Conservation (phyloP, 148 eudicot genomes). For the Rhododendron molle region DNA sequence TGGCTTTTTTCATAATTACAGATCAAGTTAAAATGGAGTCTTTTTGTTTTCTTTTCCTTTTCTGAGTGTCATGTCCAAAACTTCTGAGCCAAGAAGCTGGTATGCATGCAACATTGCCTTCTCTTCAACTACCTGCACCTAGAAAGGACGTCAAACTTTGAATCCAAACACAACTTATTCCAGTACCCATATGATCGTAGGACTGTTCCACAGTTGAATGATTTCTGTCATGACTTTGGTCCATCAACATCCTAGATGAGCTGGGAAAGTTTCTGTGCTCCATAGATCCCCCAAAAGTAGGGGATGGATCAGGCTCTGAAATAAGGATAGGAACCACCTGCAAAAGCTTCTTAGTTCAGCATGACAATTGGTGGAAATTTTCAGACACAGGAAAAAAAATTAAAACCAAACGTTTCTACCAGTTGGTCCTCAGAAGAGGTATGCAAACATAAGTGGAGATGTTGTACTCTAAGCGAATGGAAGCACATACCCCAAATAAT, state of each 20-base stretch:
- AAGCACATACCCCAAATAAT: background rate
- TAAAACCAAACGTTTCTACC: background rate
- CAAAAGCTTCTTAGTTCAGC: slow-evolving; percentile 7
- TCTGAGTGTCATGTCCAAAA: background rate
- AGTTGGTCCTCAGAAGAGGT: background rate
- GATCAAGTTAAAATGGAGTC: background rate
- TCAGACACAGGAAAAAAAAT: background rate
- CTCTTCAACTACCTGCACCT: background rate
- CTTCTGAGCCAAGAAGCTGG: background rate
- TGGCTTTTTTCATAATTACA: background rate
- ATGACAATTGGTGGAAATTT: background rate
- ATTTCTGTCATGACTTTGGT: slow-evolving; percentile 16
- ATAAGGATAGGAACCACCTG: slow-evolving; percentile 3
- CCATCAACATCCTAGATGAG: slow-evolving; percentile 5
- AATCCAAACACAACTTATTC: background rate
- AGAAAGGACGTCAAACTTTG: background rate
- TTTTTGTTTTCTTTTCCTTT: background rate
- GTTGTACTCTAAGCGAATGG: background rate
- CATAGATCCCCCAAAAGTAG: slow-evolving; percentile 9
- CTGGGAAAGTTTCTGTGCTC: slow-evolving; percentile 13
- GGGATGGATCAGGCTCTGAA: background rate
- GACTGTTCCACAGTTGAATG: slow-evolving; percentile 17
- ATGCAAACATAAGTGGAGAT: background rate
- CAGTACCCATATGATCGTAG: slow-evolving; percentile 22
- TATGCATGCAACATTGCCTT: background rate